Conservation (phyloP, 176 grass and related monocot genomes). For the Oryza australiensis region DNA sequence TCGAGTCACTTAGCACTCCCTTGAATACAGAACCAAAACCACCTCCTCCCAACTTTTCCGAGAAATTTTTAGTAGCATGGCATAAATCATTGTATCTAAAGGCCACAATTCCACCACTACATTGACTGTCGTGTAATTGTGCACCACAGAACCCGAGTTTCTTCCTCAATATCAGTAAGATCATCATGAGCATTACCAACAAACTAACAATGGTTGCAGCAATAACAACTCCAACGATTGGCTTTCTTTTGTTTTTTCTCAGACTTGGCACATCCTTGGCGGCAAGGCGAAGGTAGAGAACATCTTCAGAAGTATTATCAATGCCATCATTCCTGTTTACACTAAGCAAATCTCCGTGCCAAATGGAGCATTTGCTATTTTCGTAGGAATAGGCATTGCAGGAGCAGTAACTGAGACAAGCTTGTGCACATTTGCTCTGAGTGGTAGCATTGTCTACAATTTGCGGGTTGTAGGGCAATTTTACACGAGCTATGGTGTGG, state of each 20-base stretch:
- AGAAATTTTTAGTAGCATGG: background rate
- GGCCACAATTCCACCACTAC: background rate
- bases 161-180: background rate
- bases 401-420: background rate
- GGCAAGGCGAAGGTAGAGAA: background rate
- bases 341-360: slow-evolving; percentile 44
- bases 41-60: background rate
- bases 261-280: background rate
- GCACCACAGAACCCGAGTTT: background rate
- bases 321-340: background rate
- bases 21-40: background rate
- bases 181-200: background rate
- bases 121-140: background rate
- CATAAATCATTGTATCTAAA: background rate
- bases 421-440: background rate
- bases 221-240: background rate
- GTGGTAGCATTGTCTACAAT: background rate
- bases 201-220: background rate
- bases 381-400: slow-evolving; percentile 14
- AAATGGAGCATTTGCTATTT: slow-evolving; percentile 24
- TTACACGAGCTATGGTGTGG: background rate
- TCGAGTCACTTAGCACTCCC: background rate
- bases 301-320: background rate
- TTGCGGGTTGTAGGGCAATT: slow-evolving; percentile 31
- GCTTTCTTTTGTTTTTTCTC: background rate